These are phyloP conservation scores for Diplodia mutila DNA, from an alignment of 2,329 filamentous ascomycete species.

Conservation along the genomic window DNA sequence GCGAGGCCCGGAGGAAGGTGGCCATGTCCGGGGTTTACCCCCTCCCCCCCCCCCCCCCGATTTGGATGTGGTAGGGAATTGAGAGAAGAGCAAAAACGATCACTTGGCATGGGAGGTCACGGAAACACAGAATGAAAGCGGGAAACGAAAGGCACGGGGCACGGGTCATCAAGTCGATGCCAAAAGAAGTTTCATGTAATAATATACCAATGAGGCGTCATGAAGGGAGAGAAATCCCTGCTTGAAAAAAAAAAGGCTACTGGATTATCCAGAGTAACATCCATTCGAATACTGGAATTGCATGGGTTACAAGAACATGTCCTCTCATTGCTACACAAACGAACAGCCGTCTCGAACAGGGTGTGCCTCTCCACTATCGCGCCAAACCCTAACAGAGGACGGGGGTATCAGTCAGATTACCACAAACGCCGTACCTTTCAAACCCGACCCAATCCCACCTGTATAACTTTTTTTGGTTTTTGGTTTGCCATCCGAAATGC, in stretches of 20 bases:
- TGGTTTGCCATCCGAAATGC: not conserved
- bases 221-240: not conserved
- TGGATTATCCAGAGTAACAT: not conserved
- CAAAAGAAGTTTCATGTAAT: slow-evolving; percentile 4
- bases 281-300: not conserved
- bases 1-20: no score
- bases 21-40: no score
- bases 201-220: slow-evolving; percentile 9
- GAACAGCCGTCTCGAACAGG: not conserved
- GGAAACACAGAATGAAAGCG: not conserved
- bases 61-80: no score
- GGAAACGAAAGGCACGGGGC: not conserved
- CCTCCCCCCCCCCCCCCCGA: no score
- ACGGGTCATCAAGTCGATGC: not conserved
- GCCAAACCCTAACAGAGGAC: not conserved
- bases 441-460: no score
- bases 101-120: not conserved
- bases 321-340: not conserved
- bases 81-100: no score
- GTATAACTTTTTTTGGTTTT: no score
- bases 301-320: not conserved
- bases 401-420: no score
- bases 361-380: not conserved
- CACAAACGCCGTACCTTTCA: no score
- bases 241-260: not conserved